phyloP scores from a whole-genome alignment of 2,329 filamentous ascomycete genomes.

The Dothideomycetes sp. region DNA sequence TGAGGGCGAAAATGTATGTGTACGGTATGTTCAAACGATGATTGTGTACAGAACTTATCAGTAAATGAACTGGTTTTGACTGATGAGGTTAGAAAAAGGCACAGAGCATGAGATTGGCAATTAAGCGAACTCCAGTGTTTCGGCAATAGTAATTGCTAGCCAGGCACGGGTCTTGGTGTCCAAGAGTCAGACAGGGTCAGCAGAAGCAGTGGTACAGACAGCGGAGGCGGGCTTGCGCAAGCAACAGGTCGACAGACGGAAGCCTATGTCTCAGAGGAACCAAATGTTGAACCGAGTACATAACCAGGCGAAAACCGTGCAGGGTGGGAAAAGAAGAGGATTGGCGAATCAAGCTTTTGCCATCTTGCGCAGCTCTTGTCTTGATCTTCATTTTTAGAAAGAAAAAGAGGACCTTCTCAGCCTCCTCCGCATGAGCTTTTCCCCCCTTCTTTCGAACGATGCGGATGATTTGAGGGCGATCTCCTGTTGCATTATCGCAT shows the following conservation, averaged over 20 bases:
- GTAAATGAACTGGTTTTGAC: too few species aligned
- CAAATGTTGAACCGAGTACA: neutral
- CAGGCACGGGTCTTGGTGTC: too few species aligned
- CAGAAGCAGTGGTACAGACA: too few species aligned
- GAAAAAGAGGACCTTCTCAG: slow-evolving; percentile 1
- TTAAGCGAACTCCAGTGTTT: too few species aligned
- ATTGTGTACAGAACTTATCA: too few species aligned
- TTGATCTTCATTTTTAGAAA: slow-evolving; percentile 10
- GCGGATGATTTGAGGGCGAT: neutral
- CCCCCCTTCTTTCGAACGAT: neutral
- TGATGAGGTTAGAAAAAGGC: too few species aligned
- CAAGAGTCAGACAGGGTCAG: slow-evolving; percentile 7
- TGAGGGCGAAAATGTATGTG: too few species aligned
- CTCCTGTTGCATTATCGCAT: too few species aligned
- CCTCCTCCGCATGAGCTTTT: neutral
- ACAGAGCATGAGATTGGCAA: too few species aligned
- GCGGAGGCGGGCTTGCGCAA: slow-evolving; percentile 9
- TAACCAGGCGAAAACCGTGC: too few species aligned
- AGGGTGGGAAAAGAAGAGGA: neutral
- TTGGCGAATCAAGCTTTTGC: slow-evolving; percentile 6
- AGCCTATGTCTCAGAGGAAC: neutral
- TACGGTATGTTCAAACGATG: too few species aligned
- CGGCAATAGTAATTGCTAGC: too few species aligned
- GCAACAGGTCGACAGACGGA: slow-evolving; percentile 1
- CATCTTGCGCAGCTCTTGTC: slow-evolving; percentile 8